Conservation (phyloP, 75 land plant species). For the Ceratopteris richardii region DNA sequence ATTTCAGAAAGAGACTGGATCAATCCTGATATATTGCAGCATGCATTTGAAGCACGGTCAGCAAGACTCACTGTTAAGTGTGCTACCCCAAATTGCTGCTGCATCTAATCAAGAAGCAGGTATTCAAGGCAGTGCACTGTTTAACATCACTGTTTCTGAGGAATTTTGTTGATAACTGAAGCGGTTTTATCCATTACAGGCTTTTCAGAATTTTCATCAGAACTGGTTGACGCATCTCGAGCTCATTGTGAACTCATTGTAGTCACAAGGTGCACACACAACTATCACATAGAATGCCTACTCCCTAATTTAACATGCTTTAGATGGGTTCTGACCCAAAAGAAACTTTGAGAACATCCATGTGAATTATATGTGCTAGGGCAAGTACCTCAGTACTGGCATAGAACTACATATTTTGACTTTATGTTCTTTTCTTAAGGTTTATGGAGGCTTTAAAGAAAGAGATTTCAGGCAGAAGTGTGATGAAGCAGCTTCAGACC, state of each 20-base stretch:
- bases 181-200: no score
- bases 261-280: constrained; percentile 93
- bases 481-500: constrained; percentile 19
- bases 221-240: constrained; percentile 60
- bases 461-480: constrained; percentile 16
- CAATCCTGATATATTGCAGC: constrained; percentile 12
- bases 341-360: not conserved
- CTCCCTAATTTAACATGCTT: not conserved
- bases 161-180: no score
- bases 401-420: no score
- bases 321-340: no score
- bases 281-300: no score
- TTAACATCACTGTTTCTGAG: constrained; percentile 4
- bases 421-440: constrained; percentile 6
- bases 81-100: constrained; percentile 47
- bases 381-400: no score
- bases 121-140: no score
- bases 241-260: constrained; percentile 90
- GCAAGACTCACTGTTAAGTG: constrained; percentile 45
- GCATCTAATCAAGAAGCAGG: constrained; percentile 73
- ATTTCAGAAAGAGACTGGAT: constrained; percentile 36
- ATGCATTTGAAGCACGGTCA: constrained; percentile 42
- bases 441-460: constrained; percentile 24
- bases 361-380: not conserved
- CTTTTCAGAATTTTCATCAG: constrained; percentile 63